Base-by-base conservation (phyloP, 306 rosid species). In the Begonia masoniana region DNA sequence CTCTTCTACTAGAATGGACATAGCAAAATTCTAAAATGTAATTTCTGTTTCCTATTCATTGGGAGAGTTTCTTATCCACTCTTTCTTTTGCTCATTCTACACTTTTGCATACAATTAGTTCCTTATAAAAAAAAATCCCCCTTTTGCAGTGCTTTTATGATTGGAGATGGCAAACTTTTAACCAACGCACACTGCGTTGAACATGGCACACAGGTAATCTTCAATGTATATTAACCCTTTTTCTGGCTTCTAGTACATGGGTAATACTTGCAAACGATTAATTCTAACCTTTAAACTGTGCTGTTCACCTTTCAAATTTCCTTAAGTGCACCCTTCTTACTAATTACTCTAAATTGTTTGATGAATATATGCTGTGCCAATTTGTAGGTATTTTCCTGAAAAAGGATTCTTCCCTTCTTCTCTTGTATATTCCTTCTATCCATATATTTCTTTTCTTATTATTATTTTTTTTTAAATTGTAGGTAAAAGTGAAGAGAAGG, bases 131-230 rank as follows among this genome's bases (percentile, higher is more conserved):
- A 31, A 31, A 31, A 45, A 11, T 45, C 13, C 51, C 54, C 72
- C 51, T 43, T 10, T 31, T 78, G 83, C 94, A 91, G 99, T 66
- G 96, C 99, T 52, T 91, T 91, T 70, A 91, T 91, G 81, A 91
- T 91, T 62, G 94, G 78, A 47, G 86, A 72, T 15, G 79, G 83
- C 61, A 86, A 83, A 74, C 94, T 91, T 61, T 57, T 91, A 73
- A 91, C 99, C 43, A 91, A 91, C 64, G 99, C 99, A 65, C 96
- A 91, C 59, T 91, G 99, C 72, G 96, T 91, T 72, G 96, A 91
- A 66, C 92, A 91, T 48, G 66, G 75, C 75, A 91, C 99, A 17
- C 99, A 91, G 92, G 99, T 91, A 69, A 64, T 54, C 56, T 65
- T 23, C 49, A 23, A 54, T 70, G 55, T 54, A 19, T 13, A 52